These are phyloP conservation scores for Alternaria postmessia DNA, from an alignment of 2,329 filamentous ascomycete species.

Conservation along the genomic window DNA sequence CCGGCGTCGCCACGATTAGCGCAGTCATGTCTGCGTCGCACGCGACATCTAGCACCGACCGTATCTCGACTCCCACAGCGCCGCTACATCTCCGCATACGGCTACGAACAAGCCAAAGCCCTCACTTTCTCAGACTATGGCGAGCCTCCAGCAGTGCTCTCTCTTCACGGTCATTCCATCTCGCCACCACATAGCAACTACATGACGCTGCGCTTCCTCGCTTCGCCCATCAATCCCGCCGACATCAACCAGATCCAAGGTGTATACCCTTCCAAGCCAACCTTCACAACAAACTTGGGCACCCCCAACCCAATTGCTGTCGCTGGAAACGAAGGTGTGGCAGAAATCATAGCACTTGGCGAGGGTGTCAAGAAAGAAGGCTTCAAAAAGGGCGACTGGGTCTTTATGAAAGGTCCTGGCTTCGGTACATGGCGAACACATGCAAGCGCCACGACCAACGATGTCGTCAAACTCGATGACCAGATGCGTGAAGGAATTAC, in stretches of 20 bases:
- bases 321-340: constrained; percentile 90
- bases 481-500: constrained; percentile 74
- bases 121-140: constrained; percentile 78
- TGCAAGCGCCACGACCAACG: constrained; percentile 68
- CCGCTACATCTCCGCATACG: constrained; percentile 68
- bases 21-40: constrained; percentile 32
- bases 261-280: constrained; percentile 86
- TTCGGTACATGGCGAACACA: constrained; percentile 97
- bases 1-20: constrained; percentile 26
- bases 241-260: constrained; percentile 99
- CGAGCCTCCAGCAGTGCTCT: constrained; percentile 75
- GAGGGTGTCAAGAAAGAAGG: constrained; percentile 62
- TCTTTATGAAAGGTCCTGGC: constrained; percentile 81
- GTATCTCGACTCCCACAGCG: constrained; percentile 32
- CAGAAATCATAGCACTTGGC: constrained; percentile 81
- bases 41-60: constrained; percentile 13
- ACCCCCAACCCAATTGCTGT: constrained; percentile 79
- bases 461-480: constrained; percentile 74
- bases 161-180: constrained; percentile 78
- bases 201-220: constrained; percentile 85
- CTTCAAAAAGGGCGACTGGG: constrained; percentile 85
- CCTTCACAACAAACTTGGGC: constrained; percentile 77
- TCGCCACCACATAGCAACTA: constrained; percentile 74
- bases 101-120: constrained; percentile 86
- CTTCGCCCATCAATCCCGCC: constrained; percentile 92